phyloP scores from a whole-genome alignment of 768 basidiomycete genomes.

The Suillus cothurnatus region DNA sequence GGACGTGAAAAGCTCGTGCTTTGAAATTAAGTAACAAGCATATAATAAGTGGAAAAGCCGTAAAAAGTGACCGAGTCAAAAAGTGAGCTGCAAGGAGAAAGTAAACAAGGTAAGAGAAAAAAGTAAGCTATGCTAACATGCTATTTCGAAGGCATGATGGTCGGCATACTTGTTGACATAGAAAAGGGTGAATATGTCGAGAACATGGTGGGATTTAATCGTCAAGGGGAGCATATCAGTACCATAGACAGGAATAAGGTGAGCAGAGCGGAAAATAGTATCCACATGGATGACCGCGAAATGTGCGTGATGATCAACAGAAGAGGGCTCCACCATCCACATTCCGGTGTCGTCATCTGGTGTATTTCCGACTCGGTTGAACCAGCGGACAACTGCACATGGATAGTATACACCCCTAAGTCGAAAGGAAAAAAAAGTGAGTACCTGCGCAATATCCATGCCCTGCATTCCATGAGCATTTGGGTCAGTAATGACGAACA shows the following conservation, averaged over 20 bases:
- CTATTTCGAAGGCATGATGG: too few species aligned
- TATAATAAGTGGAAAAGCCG: not conserved
- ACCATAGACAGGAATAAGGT: slow-evolving; percentile 23
- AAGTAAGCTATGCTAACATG: slow-evolving; percentile 12
- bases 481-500: slow-evolving; percentile 8
- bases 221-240: slow-evolving; percentile 19
- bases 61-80: not conserved
- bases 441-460: slow-evolving; percentile 26
- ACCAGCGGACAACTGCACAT: slow-evolving; percentile 27
- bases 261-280: slow-evolving; percentile 16
- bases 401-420: slow-evolving; percentile 16
- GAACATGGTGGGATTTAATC: slow-evolving; percentile 9
- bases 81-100: not conserved
- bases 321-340: slow-evolving; percentile 22
- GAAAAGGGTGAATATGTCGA: too few species aligned
- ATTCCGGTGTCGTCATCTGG: slow-evolving; percentile 23
- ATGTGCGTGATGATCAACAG: slow-evolving; percentile 3
- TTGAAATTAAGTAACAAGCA: not conserved
- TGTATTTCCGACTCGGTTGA: slow-evolving; percentile 12
- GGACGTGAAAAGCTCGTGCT: not conserved
- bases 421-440: slow-evolving; percentile 23
- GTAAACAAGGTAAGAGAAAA: not conserved
- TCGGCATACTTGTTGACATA: slow-evolving; percentile 25
- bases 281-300: slow-evolving; percentile 19
- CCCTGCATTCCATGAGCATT: slow-evolving; percentile 24